Evolutionary conservation across 257 asterid genomes (phyloP), one percentile per base, ranked within the genome.

Genomic region (Gentiana macrophylla): DNA sequence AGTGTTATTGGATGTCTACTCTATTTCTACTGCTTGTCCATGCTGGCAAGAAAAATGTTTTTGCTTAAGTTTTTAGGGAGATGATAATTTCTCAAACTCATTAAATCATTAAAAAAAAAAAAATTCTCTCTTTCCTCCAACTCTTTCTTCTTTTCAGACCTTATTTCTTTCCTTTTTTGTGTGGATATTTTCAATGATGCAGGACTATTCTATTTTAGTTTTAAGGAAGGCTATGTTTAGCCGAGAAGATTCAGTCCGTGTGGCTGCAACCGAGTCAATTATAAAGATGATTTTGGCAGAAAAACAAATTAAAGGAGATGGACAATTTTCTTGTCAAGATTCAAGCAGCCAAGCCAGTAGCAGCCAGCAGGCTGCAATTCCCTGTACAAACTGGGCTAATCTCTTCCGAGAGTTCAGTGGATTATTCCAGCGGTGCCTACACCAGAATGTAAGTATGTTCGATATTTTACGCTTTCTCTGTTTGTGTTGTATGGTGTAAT

Each of bases 261-360:
- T 80, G 47, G 89, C 93, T 48, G 86, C 96, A 64, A 69, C 77
- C 63, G 67, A 56, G 47, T 83, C 89, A 72, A 82, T 82, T 53
- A 74, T 87, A 57, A 80, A 82, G 73, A 80, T 87, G 64, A 80
- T 84, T 65, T 72, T 81, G 64, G 77, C 84, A 54, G 85, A 77
- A 76, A 87, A 74, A 68, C 83, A 82, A 66, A 73, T 75, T 32
- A 78, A 56, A 66, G 62, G 70, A 57, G 77, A 77, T 67, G 87
- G 74, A 9, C 65, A 74, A 52, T 77, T 78, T 67, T 80, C 94
- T 58, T 80, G 79, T 62, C 94, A 87, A 80, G 96, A 87, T 72
- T 82, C 94, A 51, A 79, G 82, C 77, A 87, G 96, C 71, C 96
- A 87, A 77, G 94, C 94, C 55, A 80, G 96, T 75, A 69, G 86